Percentiles rank a stretch among this genome's conserved stretches.
Conservation (phyloP, 345 rosid species). For the Eutrema yunnanense region DNA sequence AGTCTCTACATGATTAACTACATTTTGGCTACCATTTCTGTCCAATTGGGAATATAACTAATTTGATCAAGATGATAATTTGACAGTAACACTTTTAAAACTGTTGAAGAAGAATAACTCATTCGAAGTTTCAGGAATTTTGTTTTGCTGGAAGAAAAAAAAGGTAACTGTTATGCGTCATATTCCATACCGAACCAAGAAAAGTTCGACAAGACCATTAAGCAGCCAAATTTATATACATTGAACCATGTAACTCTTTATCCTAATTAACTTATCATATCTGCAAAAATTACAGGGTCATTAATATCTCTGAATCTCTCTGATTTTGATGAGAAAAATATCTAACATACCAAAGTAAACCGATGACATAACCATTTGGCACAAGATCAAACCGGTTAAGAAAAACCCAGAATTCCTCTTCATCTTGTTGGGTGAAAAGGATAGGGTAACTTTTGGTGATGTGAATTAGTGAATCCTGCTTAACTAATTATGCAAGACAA, state of each 20-base stretch:
- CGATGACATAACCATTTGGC: constrained; percentile 13
- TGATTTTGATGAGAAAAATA: background rate
- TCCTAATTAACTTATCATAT: background rate
- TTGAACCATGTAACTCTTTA: background rate
- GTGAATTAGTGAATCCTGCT: constrained; percentile 12
- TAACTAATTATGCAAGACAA: constrained; percentile 4
- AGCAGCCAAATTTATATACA: background rate
- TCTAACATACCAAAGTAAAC: background rate
- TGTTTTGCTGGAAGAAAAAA: background rate
- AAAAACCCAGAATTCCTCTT: background rate
- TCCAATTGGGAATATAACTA: background rate
- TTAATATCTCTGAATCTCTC: background rate
- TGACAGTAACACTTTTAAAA: background rate
- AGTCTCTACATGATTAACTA: background rate
- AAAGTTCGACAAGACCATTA: background rate
- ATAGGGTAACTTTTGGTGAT: background rate
- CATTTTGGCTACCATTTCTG: background rate
- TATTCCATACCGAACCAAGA: background rate
- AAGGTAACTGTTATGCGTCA: background rate
- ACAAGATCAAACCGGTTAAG: background rate
- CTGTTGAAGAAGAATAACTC: background rate
- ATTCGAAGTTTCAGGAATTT: background rate
- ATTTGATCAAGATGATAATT: background rate
- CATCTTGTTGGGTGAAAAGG: background rate
- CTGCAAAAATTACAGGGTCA: background rate